These are phyloP conservation scores for Kodamaea restingae DNA, from an alignment of 805 yeast genomes.

Conservation along the genomic window DNA sequence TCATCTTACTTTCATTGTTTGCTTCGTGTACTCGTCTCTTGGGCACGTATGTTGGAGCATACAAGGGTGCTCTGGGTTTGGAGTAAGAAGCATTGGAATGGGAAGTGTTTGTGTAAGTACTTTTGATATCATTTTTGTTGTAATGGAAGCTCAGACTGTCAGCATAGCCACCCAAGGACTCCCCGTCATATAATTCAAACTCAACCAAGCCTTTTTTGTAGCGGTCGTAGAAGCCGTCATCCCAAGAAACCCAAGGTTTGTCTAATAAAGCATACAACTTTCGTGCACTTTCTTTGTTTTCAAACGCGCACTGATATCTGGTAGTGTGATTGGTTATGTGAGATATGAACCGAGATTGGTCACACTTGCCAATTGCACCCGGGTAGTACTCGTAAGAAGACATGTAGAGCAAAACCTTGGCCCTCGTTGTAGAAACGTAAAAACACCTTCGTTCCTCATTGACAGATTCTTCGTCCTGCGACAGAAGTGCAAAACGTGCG, in stretches of 20 bases:
- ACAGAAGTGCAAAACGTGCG: conserved; percentile 42
- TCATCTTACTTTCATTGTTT: not conserved
- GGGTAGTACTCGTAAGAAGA: conserved; percentile 23
- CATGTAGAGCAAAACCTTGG: conserved; percentile 54
- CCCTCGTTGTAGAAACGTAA: conserved; percentile 87
- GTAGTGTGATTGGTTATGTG: conserved; percentile 10
- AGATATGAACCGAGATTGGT: conserved; percentile 28
- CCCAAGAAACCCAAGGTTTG: conserved; percentile 10
- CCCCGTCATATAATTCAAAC: conserved; percentile 1
- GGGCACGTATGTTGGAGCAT: not conserved
- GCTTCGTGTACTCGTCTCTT: not conserved
- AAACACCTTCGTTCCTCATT: conserved; percentile 82
- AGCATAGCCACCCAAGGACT: not conserved
- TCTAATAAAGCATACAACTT: conserved; percentile 18
- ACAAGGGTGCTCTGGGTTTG: not conserved
- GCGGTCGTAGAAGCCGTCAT: conserved; percentile 10
- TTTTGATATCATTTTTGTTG: no score
- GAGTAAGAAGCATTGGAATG: not conserved
- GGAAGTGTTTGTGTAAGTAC: no score
- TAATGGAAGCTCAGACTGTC: no score
- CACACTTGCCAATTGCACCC: conserved; percentile 15
- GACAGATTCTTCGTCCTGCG: conserved; percentile 23
- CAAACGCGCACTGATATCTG: conserved; percentile 17
- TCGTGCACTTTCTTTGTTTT: conserved; percentile 12
- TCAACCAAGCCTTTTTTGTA: conserved; percentile 14